Evolutionary conservation across 768 basidiomycete genomes (phyloP), one percentile per base, ranked within the genome.

Genomic region (Xerocomellus amylosporus): DNA sequence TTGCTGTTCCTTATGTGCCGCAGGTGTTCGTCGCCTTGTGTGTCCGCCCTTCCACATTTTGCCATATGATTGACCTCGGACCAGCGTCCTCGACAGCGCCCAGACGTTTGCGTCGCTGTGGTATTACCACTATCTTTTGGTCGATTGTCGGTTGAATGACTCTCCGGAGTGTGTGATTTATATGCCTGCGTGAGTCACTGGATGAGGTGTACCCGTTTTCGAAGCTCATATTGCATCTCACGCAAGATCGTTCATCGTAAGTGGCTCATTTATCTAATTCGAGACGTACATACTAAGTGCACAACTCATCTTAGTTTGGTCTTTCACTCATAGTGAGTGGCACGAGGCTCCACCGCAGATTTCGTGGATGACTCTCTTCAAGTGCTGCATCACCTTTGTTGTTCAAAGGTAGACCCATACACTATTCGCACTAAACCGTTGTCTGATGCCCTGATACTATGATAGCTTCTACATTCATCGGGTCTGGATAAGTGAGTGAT

Each of bases 381-480:
- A 67, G 65, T 58, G 44, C 38, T 51, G 37, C 12, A 31, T 62
- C 37, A 54, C 61, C 2, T 68, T 68, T 37, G 28, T 55, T 19
- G 66, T 67, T 7, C 61, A 68, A 36, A 39, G 61, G 65, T 67
- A 51, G 12, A 26, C 2, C 14, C 14, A 19, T 17, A 28, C 34
- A 3, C 8, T n/a, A 8, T 36, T 3, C 36, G 17, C 8, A 19
- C 24, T 43, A 28, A 33, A 31, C 2, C 8, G 2, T 44, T 31
- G 9, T 19, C 53, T 58, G 14, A 62, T n/a, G 2, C 0, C 3
- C 8, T 24, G 10, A 41, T 43, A 68, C n/a, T n/a, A n/a, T 14
- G 6, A 30, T 9, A 28, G 28, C 28, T 66, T 66, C 33, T 68
- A 68, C 24, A 50, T 51, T 22, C 66, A 66, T 24, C 64, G 63